Evolutionary conservation across 2,329 filamentous ascomycete genomes (phyloP).

Genomic region (Exophiala alcalophila): DNA sequence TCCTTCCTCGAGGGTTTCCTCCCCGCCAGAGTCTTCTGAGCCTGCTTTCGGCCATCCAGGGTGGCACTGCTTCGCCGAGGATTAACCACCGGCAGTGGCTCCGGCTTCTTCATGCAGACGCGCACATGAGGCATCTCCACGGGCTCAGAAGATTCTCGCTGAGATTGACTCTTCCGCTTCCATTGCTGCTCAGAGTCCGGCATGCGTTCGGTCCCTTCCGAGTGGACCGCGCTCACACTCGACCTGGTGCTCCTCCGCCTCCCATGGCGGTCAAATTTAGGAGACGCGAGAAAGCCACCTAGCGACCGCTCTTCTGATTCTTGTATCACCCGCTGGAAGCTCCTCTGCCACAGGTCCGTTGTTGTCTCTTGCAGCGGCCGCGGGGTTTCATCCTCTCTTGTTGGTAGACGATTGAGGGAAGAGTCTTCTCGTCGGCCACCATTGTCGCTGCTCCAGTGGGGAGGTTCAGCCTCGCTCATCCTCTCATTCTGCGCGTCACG

Average conservation of each 20-base stretch:
- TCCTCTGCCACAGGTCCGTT: constrained; percentile 21
- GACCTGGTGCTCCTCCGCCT: constrained; percentile 17
- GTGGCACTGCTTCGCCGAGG: constrained; percentile 4
- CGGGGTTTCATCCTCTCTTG: too few relatives aligned
- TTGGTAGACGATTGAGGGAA: not conserved
- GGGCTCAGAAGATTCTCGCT: not conserved
- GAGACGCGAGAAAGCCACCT: constrained; percentile 21
- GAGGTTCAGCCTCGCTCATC: constrained; percentile 20
- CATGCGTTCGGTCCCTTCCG: not conserved
- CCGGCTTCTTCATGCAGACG: constrained; percentile 11
- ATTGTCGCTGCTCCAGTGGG: not conserved
- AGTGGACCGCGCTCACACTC: constrained; percentile 12
- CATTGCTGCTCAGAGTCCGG: not conserved
- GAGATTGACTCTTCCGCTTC: not conserved
- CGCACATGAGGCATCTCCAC: constrained; percentile 1
- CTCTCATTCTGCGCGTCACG: constrained; percentile 14
- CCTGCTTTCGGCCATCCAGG: not conserved
- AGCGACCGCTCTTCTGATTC: constrained; percentile 13
- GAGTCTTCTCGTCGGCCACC: not conserved
- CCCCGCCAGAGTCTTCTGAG: not conserved
- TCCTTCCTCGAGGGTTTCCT: constrained; percentile 16
- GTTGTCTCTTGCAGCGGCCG: constrained; percentile 13
- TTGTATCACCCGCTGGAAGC: constrained; percentile 15
- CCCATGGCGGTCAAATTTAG: constrained; percentile 24
- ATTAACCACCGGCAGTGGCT: constrained; percentile 2